Percentiles rank a stretch among this genome's conserved stretches.
These are phyloP conservation scores for Fermentozyma sake DNA, from an alignment of 1,139 yeast species.

Conservation along the genomic window DNA sequence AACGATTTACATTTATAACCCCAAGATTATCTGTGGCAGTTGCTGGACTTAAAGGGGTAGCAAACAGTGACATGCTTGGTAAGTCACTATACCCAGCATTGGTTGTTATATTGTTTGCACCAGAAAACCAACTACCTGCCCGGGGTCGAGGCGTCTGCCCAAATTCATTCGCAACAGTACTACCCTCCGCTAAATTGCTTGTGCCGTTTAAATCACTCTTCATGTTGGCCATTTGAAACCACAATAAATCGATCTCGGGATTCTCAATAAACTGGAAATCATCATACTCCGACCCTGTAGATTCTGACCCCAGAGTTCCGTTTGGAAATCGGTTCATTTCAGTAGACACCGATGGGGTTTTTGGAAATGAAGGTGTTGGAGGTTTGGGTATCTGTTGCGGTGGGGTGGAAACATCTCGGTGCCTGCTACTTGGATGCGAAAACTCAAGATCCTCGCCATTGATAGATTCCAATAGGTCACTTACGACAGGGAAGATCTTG, in stretches of 20 bases:
- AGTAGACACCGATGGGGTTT: neutral
- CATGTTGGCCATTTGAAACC: slow-evolving; percentile 36
- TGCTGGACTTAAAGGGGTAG: too few relatives aligned
- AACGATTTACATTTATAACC: too few relatives aligned
- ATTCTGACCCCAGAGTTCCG: too few relatives aligned
- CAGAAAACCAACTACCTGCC: too few relatives aligned
- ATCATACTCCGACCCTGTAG: slow-evolving; percentile 4
- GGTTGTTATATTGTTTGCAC: too few relatives aligned
- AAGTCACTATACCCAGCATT: too few relatives aligned
- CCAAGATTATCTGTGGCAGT: too few relatives aligned
- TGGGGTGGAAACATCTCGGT: neutral
- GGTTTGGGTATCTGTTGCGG: too few relatives aligned
- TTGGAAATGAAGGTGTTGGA: neutral
- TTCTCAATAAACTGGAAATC: slow-evolving; percentile 22
- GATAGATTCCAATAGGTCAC: slow-evolving; percentile 10
- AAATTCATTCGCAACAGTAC: too few relatives aligned
- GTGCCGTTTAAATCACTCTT: slow-evolving; percentile 18
- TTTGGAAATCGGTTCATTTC: neutral
- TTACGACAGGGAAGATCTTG: slow-evolving; percentile 7
- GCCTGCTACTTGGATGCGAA: slow-evolving; percentile 4
- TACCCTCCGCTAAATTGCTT: too few relatives aligned
- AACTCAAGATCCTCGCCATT: slow-evolving; percentile 8
- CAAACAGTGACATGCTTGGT: too few relatives aligned
- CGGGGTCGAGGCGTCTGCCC: too few relatives aligned
- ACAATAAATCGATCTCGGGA: slow-evolving; percentile 35